Conservation (phyloP, 441 rosid genomes). For the Croton laevigatus region DNA sequence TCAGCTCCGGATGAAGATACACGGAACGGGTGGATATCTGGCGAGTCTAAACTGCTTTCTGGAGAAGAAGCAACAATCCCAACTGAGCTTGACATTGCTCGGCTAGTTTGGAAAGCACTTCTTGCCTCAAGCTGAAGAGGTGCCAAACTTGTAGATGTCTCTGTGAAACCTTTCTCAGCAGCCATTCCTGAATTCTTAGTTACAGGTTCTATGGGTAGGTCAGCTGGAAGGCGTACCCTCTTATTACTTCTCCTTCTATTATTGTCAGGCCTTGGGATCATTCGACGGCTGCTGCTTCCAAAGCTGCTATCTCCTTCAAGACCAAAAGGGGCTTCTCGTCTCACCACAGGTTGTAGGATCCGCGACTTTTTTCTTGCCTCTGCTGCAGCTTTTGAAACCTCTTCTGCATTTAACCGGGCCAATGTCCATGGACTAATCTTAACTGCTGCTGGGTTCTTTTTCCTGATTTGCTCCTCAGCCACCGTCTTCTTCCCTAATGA, state of each 20-base stretch:
- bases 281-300: conserved; percentile 69
- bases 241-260: conserved; percentile 66
- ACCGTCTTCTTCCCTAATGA: conserved; percentile 74
- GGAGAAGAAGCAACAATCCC: conserved; percentile 84
- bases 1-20: conserved; percentile 78
- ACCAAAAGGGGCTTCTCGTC: conserved; percentile 51
- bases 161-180: conserved; percentile 44
- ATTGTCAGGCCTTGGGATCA: conserved; percentile 67
- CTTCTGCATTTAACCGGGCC: conserved; percentile 93
- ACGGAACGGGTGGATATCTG: conserved; percentile 86
- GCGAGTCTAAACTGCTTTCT: conserved; percentile 95
- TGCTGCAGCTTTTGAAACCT: conserved; percentile 92
- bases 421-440: conserved; percentile 97
- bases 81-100: conserved; percentile 70
- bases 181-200: conserved; percentile 42
- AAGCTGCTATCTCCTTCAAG: conserved; percentile 64
- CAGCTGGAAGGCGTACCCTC: conserved; percentile 74
- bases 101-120: conserved; percentile 93
- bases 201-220: conserved; percentile 58
- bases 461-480: conserved; percentile 65
- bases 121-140: conserved; percentile 97
- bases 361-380: conserved; percentile 92
- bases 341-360: conserved; percentile 75
- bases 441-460: conserved; percentile 68
- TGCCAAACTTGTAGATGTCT: conserved; percentile 67